Percentiles rank a stretch among this genome's conserved stretches.
These are phyloP conservation scores for Colletotrichum kahawae DNA, from an alignment of 2,329 filamentous ascomycete species.

Conservation along the genomic window DNA sequence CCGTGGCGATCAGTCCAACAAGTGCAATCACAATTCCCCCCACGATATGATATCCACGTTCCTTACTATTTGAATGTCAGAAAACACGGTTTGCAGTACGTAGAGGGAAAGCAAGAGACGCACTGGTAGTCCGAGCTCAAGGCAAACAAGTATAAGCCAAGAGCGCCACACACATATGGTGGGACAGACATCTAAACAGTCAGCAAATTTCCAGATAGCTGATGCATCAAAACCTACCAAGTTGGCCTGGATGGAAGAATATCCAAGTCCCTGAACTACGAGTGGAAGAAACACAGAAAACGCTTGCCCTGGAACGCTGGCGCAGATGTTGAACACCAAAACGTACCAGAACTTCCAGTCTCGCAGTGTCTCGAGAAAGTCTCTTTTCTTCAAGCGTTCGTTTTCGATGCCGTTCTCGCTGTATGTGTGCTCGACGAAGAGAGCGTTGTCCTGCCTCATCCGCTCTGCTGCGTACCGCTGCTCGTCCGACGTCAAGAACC, in stretches of 20 bases:
- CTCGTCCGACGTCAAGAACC: constrained; percentile 41
- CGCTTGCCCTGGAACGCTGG: constrained; percentile 33
- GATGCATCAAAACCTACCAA: constrained; percentile 22
- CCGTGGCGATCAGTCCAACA: constrained; percentile 29
- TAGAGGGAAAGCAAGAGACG: not conserved
- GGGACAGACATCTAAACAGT: constrained; percentile 33
- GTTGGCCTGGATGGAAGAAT: constrained; percentile 28
- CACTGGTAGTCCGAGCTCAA: constrained; percentile 31
- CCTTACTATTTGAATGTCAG: constrained; percentile 10
- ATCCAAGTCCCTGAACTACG: constrained; percentile 35
- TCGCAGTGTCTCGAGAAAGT: constrained; percentile 34
- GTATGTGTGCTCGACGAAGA: constrained; percentile 33
- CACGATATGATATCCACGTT: constrained; percentile 35
- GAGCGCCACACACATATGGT: constrained; percentile 34
- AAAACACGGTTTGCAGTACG: not conserved
- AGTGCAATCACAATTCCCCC: constrained; percentile 30
- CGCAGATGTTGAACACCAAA: constrained; percentile 35
- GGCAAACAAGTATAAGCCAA: constrained; percentile 32
- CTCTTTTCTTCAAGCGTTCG: constrained; percentile 30
- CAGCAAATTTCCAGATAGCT: not conserved
- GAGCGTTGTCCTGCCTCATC: constrained; percentile 36
- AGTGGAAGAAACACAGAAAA: constrained; percentile 39
- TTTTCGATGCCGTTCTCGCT: constrained; percentile 15
- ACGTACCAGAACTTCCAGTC: constrained; percentile 43
- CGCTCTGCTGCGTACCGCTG: constrained; percentile 39